Evolutionary conservation across 140 eudicot species (phyloP).

Genomic region (Anethum foeniculum): DNA sequence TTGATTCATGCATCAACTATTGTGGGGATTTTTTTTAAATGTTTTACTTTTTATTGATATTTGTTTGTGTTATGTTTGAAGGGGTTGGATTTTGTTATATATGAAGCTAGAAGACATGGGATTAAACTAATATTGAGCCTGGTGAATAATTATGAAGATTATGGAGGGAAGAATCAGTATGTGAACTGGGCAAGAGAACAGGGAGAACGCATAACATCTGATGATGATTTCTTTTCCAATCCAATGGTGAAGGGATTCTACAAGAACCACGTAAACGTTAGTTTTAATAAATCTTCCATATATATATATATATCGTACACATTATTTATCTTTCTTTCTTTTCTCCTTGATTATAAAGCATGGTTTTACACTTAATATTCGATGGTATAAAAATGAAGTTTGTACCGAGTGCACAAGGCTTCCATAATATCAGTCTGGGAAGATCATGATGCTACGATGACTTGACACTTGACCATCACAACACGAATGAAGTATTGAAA

Average conservation of each 20-base stretch:
- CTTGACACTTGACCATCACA: background rate
- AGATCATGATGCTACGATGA: background rate
- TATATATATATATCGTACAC: background rate
- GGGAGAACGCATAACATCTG: background rate
- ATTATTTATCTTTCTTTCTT: background rate
- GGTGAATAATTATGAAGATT: background rate
- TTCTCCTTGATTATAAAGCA: background rate
- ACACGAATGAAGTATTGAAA: background rate
- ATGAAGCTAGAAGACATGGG: conserved; percentile 6
- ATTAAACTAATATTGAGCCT: conserved; percentile 2
- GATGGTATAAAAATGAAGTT: background rate
- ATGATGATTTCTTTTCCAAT: conserved; percentile 4
- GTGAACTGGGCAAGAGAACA: conserved; percentile 7
- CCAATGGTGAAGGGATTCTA: background rate
- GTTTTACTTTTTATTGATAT: background rate
- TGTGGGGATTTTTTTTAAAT: background rate
- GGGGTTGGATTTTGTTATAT: background rate
- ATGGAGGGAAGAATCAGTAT: conserved; percentile 5
- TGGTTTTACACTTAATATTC: background rate
- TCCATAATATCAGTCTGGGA: background rate
- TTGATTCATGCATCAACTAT: background rate
- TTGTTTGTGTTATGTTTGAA: background rate
- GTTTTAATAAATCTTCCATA: background rate
- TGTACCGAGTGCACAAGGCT: background rate
- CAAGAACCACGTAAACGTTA: background rate